These are phyloP conservation scores for Chalciporus pseudorubinellus DNA, from an alignment of 768 basidiomycete species.

Conservation along the genomic window DNA sequence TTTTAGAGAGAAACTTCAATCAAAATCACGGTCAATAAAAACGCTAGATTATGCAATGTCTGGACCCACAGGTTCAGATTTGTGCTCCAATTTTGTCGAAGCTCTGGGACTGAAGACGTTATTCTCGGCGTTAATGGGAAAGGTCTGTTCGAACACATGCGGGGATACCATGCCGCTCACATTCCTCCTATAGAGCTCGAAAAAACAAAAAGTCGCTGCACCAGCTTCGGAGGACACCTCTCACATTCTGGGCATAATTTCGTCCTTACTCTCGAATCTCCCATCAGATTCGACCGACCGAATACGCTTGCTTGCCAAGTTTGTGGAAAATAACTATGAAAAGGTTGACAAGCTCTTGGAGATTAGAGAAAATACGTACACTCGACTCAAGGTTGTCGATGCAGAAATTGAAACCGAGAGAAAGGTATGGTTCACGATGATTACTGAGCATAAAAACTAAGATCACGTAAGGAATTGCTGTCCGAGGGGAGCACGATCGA, in stretches of 20 bases:
- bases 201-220: slow-evolving; percentile 59
- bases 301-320: slow-evolving; percentile 85
- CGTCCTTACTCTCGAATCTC: slow-evolving; percentile 84
- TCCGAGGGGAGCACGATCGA: slow-evolving; percentile 56
- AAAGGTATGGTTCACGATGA: slow-evolving; percentile 41
- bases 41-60: slow-evolving; percentile 89
- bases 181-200: slow-evolving; percentile 39
- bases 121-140: slow-evolving; percentile 92
- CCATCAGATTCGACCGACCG: slow-evolving; percentile 79
- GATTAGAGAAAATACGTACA: slow-evolving; percentile 68
- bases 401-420: slow-evolving; percentile 67
- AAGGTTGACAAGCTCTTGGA: slow-evolving; percentile 94
- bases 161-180: slow-evolving; percentile 9
- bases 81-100: slow-evolving; percentile 86
- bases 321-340: slow-evolving; percentile 89
- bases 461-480: slow-evolving; percentile 39
- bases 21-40: slow-evolving; percentile 84
- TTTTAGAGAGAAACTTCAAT: slow-evolving; percentile 75
- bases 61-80: slow-evolving; percentile 59
- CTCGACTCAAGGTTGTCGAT: slow-evolving; percentile 59
- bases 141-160: slow-evolving; percentile 47
- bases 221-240: slow-evolving; percentile 77
- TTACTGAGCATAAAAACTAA: background rate
- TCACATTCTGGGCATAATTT: slow-evolving; percentile 85
- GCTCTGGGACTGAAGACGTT: slow-evolving; percentile 84